Percentiles rank a stretch among this genome's conserved stretches.
phyloP scores from a whole-genome alignment of 257 asterid species.

The Ocimum tenuiflorum region DNA sequence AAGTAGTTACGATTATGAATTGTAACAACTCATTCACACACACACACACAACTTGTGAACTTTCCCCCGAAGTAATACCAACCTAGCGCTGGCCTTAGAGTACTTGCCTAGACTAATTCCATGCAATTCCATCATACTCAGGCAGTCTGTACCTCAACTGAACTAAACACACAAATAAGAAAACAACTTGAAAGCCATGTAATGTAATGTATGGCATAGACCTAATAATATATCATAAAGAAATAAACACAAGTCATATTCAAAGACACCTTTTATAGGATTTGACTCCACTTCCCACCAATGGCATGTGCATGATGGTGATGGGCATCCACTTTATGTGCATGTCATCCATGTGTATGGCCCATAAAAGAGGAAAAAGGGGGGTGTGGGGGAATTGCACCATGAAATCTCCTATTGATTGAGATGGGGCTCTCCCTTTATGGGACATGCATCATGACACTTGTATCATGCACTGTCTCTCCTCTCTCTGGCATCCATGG shows the following conservation, averaged over 20 bases:
- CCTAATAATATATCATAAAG: background rate
- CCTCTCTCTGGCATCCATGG: slow-evolving; percentile 35
- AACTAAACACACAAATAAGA: background rate
- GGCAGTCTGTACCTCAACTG: background rate
- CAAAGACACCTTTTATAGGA: slow-evolving; percentile 14
- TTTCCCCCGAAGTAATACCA: no score
- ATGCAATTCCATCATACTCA: no score
- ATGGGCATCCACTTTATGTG: slow-evolving; percentile 44
- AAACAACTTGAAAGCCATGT: slow-evolving; percentile 4
- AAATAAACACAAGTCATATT: background rate
- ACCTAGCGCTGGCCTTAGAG: no score
- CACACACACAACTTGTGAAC: no score
- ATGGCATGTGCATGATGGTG: slow-evolving; percentile 44
- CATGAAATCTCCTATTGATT: slow-evolving; percentile 45
- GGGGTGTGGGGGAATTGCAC: slow-evolving; percentile 32
- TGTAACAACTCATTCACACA: no score
- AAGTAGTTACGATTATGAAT: no score
- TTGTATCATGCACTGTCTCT: slow-evolving; percentile 84
- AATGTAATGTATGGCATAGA: background rate
- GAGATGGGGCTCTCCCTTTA: slow-evolving; percentile 59
- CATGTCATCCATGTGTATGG: slow-evolving; percentile 31
- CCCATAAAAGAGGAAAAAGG: slow-evolving; percentile 11
- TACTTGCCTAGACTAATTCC: no score
- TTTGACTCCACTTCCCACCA: slow-evolving; percentile 41
- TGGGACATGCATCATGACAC: slow-evolving; percentile 81